Conservation (phyloP, 1,284 basidiomycete genomes). For the Omphalotus olearius region DNA sequence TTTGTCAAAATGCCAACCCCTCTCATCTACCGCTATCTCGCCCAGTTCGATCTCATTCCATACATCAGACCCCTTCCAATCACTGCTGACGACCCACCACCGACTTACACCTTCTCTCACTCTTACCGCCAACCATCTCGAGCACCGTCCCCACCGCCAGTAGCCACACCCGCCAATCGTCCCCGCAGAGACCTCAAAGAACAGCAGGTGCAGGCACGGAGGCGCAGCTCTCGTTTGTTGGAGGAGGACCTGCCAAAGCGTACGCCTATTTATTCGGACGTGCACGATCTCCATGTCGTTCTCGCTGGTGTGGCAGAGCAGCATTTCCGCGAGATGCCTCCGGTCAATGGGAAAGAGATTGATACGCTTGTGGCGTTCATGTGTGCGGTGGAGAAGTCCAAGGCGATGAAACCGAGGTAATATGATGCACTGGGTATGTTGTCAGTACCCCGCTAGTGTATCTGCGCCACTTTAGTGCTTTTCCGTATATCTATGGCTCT, state of each 20-base stretch:
- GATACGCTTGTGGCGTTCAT: slow-evolving; percentile 78
- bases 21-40: slow-evolving; percentile 64
- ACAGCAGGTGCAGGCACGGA: slow-evolving; percentile 47
- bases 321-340: slow-evolving; percentile 57
- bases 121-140: slow-evolving; percentile 36
- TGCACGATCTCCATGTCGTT: slow-evolving; percentile 58
- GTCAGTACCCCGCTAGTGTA: too few relatives aligned
- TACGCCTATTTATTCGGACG: slow-evolving; percentile 62
- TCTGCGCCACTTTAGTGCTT: too few relatives aligned
- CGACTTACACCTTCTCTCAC: slow-evolving; percentile 49
- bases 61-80: slow-evolving; percentile 63
- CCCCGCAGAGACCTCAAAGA: slow-evolving; percentile 48
- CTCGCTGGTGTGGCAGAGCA: slow-evolving; percentile 63
- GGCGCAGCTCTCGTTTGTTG: slow-evolving; percentile 62
- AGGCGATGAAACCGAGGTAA: slow-evolving; percentile 32
- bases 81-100: slow-evolving; percentile 58
- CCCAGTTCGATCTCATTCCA: slow-evolving; percentile 66
- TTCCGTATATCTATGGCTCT: too few relatives aligned
- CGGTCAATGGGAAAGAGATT: slow-evolving; percentile 57
- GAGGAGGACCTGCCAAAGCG: slow-evolving; percentile 43
- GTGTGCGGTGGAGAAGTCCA: slow-evolving; percentile 61
- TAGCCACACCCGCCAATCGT: slow-evolving; percentile 56
- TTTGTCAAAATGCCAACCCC: slow-evolving; percentile 59
- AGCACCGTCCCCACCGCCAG: slow-evolving; percentile 41
- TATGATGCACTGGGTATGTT: background rate